Conservation (phyloP, 768 basidiomycete genomes). For the Omphalotus guepiniiformis region DNA sequence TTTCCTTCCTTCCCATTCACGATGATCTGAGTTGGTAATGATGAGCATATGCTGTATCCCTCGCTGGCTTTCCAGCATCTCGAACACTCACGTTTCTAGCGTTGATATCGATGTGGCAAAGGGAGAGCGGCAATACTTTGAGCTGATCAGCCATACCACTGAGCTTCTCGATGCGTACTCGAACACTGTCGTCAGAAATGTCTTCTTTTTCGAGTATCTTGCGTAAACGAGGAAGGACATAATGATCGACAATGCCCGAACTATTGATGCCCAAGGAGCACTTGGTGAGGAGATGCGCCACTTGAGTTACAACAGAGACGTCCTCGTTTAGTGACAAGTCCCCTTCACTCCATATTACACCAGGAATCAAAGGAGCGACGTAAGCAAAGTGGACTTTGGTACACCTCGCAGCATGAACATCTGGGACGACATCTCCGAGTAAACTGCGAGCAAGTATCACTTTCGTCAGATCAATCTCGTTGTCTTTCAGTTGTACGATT, state of each 20-base stretch:
- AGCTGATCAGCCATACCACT: neutral
- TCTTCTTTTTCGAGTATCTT: constrained; percentile 5
- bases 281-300: neutral
- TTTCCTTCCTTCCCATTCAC: constrained; percentile 3
- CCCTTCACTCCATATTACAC: neutral
- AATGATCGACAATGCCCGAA: constrained; percentile 6
- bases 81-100: constrained; percentile 5
- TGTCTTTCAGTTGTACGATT: constrained; percentile 13
- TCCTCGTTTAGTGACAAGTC: neutral
- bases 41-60: neutral
- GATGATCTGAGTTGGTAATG: neutral
- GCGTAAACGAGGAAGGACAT: constrained; percentile 6
- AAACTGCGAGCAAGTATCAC: constrained; percentile 7
- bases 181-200: constrained; percentile 1
- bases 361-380: neutral
- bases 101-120: constrained; percentile 10
- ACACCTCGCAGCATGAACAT: neutral
- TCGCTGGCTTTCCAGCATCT: no score
- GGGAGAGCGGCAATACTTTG: constrained; percentile 4
- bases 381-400: constrained; percentile 2
- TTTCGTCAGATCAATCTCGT: constrained; percentile 12
- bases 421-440: constrained; percentile 11
- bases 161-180: constrained; percentile 4
- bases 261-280: constrained; percentile 4
- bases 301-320: neutral